Percentiles rank a stretch among this genome's conserved stretches.
These are phyloP conservation scores for Penicillium soppii DNA, from an alignment of 495 filamentous ascomycete species.

Conservation along the genomic window DNA sequence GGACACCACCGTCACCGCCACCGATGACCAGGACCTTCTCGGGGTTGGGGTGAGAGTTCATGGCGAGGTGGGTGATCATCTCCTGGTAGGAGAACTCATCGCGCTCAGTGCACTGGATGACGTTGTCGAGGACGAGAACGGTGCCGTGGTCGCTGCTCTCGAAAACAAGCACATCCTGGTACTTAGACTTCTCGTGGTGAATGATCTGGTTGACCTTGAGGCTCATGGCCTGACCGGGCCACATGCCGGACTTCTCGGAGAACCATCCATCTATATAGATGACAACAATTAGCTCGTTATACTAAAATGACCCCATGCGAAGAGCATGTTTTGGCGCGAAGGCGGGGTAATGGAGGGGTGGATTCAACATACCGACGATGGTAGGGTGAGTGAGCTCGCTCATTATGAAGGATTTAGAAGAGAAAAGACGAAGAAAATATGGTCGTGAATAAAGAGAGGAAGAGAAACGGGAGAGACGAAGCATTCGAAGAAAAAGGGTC, in stretches of 20 bases:
- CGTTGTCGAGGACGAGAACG: conserved; percentile 97
- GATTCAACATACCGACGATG: conserved; percentile 52
- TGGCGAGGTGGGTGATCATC: conserved; percentile 99
- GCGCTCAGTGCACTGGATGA: conserved; percentile 96
- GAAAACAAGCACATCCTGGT: conserved; percentile 98
- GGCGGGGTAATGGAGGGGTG: conserved; percentile 30
- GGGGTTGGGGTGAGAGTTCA: conserved; percentile 97
- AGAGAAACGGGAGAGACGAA: conserved; percentile 22
- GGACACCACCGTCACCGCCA: conserved; percentile 93
- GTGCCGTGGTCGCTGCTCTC: conserved; percentile 95
- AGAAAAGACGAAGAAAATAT: conserved; percentile 13
- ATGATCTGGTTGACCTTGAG: conserved; percentile 96
- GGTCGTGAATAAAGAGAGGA: conserved; percentile 16
- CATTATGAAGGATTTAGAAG: conserved; percentile 39
- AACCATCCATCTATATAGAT: conserved; percentile 98
- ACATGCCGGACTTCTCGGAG: conserved; percentile 96
- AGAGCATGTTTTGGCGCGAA: background rate
- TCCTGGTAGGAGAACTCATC: conserved; percentile 99
- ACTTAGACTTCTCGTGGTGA: conserved; percentile 98
- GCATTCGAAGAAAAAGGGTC: conserved; percentile 25
- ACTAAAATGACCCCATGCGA: background rate
- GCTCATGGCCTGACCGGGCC: conserved; percentile 98
- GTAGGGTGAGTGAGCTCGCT: conserved; percentile 59
- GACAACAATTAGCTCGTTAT: background rate
- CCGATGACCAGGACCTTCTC: conserved; percentile 98